phyloP scores from a whole-genome alignment of 306 rosid species.

The Inga laurina region DNA sequence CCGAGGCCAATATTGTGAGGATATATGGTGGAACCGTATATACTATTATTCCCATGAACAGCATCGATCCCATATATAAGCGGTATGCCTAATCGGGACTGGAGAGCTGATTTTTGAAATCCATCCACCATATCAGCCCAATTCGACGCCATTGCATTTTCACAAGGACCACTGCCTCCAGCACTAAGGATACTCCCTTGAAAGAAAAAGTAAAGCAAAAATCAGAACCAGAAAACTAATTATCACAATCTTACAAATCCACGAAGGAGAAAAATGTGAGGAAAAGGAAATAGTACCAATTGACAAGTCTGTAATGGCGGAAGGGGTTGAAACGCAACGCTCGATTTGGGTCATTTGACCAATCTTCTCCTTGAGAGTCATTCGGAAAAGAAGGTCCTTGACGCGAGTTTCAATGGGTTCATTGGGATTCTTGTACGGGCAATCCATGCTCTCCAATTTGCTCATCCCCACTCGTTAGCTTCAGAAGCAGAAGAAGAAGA shows the following conservation, averaged over 20 bases:
- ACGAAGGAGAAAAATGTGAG: no score
- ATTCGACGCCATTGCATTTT: constrained; percentile 62
- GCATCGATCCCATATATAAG: constrained; percentile 79
- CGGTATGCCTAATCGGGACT: constrained; percentile 75
- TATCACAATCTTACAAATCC: no score
- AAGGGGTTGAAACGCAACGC: constrained; percentile 56
- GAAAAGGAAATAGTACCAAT: constrained; percentile 46
- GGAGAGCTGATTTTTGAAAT: constrained; percentile 64
- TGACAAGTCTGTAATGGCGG: constrained; percentile 46
- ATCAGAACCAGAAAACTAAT: not conserved
- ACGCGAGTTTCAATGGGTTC: constrained; percentile 70
- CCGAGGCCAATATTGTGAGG: constrained; percentile 89
- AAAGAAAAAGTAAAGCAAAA: not conserved
- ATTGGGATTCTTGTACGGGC: constrained; percentile 41
- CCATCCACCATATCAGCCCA: constrained; percentile 92
- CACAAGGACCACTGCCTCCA: constrained; percentile 76
- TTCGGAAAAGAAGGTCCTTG: constrained; percentile 78
- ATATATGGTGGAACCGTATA: constrained; percentile 77
- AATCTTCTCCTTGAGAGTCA: constrained; percentile 77
- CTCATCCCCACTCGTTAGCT: not conserved
- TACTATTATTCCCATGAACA: constrained; percentile 80
- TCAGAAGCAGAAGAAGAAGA: not conserved
- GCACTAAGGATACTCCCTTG: constrained; percentile 73
- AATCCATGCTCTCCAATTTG: constrained; percentile 35
- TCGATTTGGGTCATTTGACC: constrained; percentile 89